A percentile compares a stretch with the other conserved stretches of the same genome.
Evolutionary conservation across 1,284 basidiomycete genomes (phyloP).

Genomic region (Phylloboletellus chloephorus): DNA sequence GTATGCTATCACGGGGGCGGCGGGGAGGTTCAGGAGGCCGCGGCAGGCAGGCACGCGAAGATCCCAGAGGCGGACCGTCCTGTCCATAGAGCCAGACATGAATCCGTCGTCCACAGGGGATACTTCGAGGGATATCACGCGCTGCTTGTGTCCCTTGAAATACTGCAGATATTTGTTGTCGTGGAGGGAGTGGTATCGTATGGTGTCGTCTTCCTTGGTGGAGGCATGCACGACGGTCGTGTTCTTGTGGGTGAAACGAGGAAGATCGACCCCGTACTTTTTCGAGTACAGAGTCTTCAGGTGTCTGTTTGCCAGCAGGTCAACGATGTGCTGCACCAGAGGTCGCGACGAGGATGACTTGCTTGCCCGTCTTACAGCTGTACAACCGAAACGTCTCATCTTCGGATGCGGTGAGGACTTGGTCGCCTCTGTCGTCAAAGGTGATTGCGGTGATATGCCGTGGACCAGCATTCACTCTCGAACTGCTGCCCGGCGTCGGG

Average conservation of each 20-base stretch:
- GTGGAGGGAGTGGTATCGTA: constrained; percentile 92
- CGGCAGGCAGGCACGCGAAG: constrained; percentile 75
- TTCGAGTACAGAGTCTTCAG: constrained; percentile 82
- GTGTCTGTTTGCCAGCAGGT: constrained; percentile 41
- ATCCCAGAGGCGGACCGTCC: constrained; percentile 97
- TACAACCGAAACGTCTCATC: constrained; percentile 92
- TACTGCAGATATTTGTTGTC: constrained; percentile 96
- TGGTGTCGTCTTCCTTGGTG: constrained; percentile 92
- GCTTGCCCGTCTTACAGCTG: constrained; percentile 87
- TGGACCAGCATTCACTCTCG: constrained; percentile 41
- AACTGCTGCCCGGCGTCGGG: constrained; percentile 41
- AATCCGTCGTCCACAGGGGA: constrained; percentile 94
- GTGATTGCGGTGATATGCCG: constrained; percentile 81
- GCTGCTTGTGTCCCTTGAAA: constrained; percentile 89
- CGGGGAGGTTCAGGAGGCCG: constrained; percentile 66
- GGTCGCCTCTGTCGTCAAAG: constrained; percentile 89
- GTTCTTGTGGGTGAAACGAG: constrained; percentile 89
- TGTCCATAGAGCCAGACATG: constrained; percentile 90
- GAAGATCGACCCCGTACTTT: constrained; percentile 94
- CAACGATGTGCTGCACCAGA: constrained; percentile 24
- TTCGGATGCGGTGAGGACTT: constrained; percentile 82
- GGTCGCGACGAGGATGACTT: constrained; percentile 44
- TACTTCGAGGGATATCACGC: constrained; percentile 87
- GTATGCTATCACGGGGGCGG: constrained; percentile 81
- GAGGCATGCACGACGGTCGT: constrained; percentile 86